phyloP scores from a whole-genome alignment of 352 stramenopile genomes.

The Phytophthora citricola region DNA sequence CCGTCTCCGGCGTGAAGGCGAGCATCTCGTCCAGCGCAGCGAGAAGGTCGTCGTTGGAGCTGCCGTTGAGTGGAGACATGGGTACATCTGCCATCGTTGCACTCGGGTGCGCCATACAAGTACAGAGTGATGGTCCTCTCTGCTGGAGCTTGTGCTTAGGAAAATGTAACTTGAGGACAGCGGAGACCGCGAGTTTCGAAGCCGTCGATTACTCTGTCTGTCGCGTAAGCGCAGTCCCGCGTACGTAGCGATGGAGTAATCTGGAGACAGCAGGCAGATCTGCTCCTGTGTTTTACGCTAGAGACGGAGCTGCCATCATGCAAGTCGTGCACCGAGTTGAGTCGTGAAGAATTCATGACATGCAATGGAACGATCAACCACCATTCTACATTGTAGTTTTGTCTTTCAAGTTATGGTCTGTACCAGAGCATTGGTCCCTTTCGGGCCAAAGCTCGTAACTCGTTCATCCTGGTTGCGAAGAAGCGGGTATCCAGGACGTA shows the following conservation, averaged over 20 bases:
- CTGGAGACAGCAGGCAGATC: slow-evolving; percentile 14
- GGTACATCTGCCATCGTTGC: slow-evolving; percentile 4
- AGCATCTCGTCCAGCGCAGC: slow-evolving; percentile 38
- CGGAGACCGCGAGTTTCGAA: not conserved
- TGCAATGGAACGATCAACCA: too few species aligned
- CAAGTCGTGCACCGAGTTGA: not conserved
- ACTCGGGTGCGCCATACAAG: slow-evolving; percentile 3
- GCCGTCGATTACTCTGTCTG: slow-evolving; percentile 16
- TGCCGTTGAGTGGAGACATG: slow-evolving; percentile 26
- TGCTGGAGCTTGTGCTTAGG: not conserved
- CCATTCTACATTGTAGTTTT: too few species aligned
- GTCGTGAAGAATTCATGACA: too few species aligned
- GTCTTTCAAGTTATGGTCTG: not conserved
- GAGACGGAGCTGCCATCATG: slow-evolving; percentile 14
- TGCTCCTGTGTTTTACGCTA: slow-evolving; percentile 4
- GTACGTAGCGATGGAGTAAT: slow-evolving; percentile 16
- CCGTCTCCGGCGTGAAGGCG: slow-evolving; percentile 20
- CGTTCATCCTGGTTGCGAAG: slow-evolving; percentile 34
- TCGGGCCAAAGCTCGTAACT: slow-evolving; percentile 24
- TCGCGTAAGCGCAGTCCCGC: slow-evolving; percentile 11
- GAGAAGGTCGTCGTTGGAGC: slow-evolving; percentile 31
- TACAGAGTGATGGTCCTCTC: not conserved
- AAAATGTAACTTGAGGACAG: too few species aligned
- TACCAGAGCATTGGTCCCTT: slow-evolving; percentile 17
- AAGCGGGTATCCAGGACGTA: slow-evolving; percentile 37